Evolutionary conservation across 257 asterid species (phyloP), one percentile per base, ranked within the genome.

Genomic region (Catharanthus roseus): DNA sequence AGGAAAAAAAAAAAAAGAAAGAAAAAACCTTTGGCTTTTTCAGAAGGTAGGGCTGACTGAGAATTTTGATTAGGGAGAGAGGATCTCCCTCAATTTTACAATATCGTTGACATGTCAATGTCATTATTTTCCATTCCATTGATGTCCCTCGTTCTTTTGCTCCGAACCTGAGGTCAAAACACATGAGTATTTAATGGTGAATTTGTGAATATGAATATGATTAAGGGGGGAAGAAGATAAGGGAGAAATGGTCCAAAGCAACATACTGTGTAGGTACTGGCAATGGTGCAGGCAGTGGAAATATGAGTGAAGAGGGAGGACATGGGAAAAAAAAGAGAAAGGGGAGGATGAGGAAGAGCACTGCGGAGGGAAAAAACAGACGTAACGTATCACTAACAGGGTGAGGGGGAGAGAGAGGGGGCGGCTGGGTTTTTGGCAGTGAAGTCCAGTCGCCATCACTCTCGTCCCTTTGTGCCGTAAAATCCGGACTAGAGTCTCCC

Each of bases 311-410:
- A n/a, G n/a, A n/a, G n/a, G n/a, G n/a, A n/a, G n/a, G n/a, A n/a
- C n/a, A n/a, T n/a, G n/a, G n/a, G n/a, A n/a, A n/a, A n/a, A n/a
- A n/a, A 38, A 38, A 38, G 53, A 12, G 31, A 16, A 42, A 44
- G 23, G n/a, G 31, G 26, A 6, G 28, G 38, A 19, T 21, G 31
- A 23, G 2, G 5, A 16, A 19, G 31, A 55, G 67, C 63, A 67
- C 26, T 67, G 58, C n/a, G 42, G 38, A 1, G 36, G 67, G 72
- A 44, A 50, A 80, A 86, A 81, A 85, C 78, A 85, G 95, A 88
- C 81, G 95, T 88, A 86, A 88, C 96, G 91, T 82, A 84, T 81
- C 96, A 86, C 93, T 92, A 92, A 88, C 90, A n/a, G n/a, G n/a
- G n/a, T n/a, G n/a, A 88, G 21, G 21, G 26, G 39, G 51, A 67